These are phyloP conservation scores for Xylariomycetidae sp. DNA, from an alignment of 2,329 filamentous ascomycete genomes.

Conservation along the genomic window DNA sequence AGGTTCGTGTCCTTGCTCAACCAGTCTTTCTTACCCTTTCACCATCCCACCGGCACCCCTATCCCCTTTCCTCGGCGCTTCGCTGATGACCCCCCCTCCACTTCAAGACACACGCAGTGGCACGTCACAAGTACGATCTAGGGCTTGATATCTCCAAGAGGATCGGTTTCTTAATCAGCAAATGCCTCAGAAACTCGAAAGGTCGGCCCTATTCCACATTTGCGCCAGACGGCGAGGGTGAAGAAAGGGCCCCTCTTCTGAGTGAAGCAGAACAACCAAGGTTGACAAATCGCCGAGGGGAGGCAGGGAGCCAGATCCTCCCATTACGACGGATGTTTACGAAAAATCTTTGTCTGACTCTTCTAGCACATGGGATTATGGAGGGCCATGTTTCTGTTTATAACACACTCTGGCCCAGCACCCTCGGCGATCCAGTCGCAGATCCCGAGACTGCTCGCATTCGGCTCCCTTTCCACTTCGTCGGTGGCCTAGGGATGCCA, in stretches of 20 bases:
- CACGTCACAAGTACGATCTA: constrained; percentile 5
- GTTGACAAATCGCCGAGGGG: not conserved
- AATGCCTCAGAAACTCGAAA: constrained; percentile 3
- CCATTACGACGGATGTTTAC: constrained; percentile 7
- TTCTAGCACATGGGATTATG: constrained; percentile 6
- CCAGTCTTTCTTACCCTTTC: not conserved
- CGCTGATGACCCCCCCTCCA: not conserved
- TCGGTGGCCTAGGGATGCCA: constrained; percentile 7
- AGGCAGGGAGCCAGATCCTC: constrained; percentile 6
- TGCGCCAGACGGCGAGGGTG: constrained; percentile 4
- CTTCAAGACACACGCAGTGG: constrained; percentile 5
- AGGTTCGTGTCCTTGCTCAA: constrained; percentile 2
- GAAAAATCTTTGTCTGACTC: constrained; percentile 6
- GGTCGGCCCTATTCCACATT: constrained; percentile 5
- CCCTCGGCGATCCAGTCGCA: constrained; percentile 5
- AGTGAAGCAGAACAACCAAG: constrained; percentile 5
- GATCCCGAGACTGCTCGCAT: constrained; percentile 3
- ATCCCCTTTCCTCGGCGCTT: too few relatives aligned
- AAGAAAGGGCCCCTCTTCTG: constrained; percentile 5
- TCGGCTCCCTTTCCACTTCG: constrained; percentile 7
- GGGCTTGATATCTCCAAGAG: constrained; percentile 6
- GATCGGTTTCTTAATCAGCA: constrained; percentile 5
- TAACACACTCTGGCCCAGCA: constrained; percentile 9
- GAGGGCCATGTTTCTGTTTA: constrained; percentile 10
- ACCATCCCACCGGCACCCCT: too few relatives aligned